Percentiles rank a stretch among this genome's conserved stretches.
Conservation (phyloP, 768 basidiomycete genomes). For the Tylopilus balloui region DNA sequence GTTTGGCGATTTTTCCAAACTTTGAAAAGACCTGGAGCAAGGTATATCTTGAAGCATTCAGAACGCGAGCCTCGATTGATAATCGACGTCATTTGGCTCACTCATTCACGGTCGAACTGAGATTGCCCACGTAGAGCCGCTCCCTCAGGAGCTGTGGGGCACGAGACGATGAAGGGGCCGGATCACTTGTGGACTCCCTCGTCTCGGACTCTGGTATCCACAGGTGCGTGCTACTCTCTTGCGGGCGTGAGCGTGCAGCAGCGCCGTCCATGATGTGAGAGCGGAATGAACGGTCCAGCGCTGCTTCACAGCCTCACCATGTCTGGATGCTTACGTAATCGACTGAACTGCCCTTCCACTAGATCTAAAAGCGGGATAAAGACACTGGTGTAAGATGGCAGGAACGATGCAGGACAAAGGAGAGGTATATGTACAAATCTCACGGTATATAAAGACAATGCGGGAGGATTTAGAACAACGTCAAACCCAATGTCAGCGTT, state of each 20-base stretch:
- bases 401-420: too few relatives aligned
- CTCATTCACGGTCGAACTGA: conserved; percentile 87
- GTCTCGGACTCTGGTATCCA: conserved; percentile 32
- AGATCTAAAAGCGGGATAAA: neutral
- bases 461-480: neutral
- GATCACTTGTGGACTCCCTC: conserved; percentile 13
- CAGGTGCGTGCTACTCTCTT: conserved; percentile 20
- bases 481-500: neutral
- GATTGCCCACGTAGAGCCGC: conserved; percentile 85
- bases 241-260: neutral
- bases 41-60: conserved; percentile 56
- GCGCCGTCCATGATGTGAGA: conserved; percentile 13
- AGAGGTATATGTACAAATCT: neutral
- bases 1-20: conserved; percentile 87
- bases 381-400: too few relatives aligned
- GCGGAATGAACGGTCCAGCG: neutral
- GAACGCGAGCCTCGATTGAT: neutral
- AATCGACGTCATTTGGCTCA: conserved; percentile 33
- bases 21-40: conserved; percentile 88
- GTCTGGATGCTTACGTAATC: conserved; percentile 16
- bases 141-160: conserved; percentile 47
- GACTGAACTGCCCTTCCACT: neutral
- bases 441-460: neutral
- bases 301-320: neutral
- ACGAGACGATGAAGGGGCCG: conserved; percentile 24